These are phyloP conservation scores for Monilinia fructicola DNA, from an alignment of 2,329 filamentous ascomycete species.

Conservation along the genomic window DNA sequence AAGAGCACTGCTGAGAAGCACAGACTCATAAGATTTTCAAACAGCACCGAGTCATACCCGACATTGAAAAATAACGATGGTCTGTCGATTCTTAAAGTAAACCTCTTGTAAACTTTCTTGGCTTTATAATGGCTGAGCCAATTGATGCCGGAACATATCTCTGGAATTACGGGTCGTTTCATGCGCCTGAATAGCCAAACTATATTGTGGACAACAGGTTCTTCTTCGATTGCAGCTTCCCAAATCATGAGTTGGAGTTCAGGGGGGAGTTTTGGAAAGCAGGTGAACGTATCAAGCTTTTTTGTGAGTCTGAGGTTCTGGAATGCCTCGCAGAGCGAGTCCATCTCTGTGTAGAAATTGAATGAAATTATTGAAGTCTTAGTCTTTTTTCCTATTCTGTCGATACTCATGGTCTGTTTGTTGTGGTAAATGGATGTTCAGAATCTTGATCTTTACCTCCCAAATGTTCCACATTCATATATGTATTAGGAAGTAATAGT, in stretches of 20 bases:
- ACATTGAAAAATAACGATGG: not conserved
- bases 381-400: not conserved
- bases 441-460: too few relatives aligned
- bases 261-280: not conserved
- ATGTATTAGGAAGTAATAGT: not conserved
- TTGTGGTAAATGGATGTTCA: not conserved
- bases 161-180: not conserved
- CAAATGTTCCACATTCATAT: not conserved
- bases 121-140: not conserved
- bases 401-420: not conserved
- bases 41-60: not conserved
- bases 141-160: not conserved
- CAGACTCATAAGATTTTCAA: not conserved
- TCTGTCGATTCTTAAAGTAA: not conserved
- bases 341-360: not conserved
- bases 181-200: too few relatives aligned
- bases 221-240: not conserved
- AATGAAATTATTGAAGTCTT: not conserved
- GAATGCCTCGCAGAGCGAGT: not conserved
- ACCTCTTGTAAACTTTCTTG: not conserved
- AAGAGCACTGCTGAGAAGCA: not conserved
- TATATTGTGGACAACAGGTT: not conserved
- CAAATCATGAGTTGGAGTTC: conserved; percentile 6
- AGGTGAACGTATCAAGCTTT: not conserved
- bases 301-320: not conserved